These are phyloP conservation scores for Beauveria sp. DNA, from an alignment of 2,329 filamentous ascomycete species.

Conservation along the genomic window DNA sequence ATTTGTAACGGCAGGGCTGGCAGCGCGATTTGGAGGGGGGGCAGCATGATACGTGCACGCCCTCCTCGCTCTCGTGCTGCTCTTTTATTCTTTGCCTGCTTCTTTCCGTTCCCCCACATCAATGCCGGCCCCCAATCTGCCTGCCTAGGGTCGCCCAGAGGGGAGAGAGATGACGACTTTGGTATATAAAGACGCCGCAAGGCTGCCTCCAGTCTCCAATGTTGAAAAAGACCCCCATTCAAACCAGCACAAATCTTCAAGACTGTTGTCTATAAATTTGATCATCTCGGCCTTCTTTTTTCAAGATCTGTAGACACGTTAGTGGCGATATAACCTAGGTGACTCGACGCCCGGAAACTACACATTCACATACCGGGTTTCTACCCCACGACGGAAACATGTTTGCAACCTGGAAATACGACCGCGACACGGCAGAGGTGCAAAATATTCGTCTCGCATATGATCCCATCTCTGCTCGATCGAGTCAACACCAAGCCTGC, in stretches of 20 bases:
- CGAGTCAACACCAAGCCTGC: slow-evolving; percentile 31
- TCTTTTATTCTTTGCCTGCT: neutral
- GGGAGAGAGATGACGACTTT: neutral
- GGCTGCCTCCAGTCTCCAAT: slow-evolving; percentile 1
- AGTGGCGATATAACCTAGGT: neutral
- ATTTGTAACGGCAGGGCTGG: neutral
- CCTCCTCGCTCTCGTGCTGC: neutral
- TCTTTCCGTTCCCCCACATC: slow-evolving; percentile 6
- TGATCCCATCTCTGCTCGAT: slow-evolving; percentile 30
- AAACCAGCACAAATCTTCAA: neutral
- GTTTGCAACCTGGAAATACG: slow-evolving; percentile 33
- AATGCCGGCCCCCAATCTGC: slow-evolving; percentile 5
- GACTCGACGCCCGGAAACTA: neutral
- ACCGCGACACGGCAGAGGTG: slow-evolving; percentile 29
- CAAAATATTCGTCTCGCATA: slow-evolving; percentile 28
- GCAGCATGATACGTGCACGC: neutral
- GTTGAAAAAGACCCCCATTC: neutral
- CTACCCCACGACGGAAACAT: slow-evolving; percentile 15
- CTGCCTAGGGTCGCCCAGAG: slow-evolving; percentile 2
- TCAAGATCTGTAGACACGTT: neutral
- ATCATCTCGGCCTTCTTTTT: neutral
- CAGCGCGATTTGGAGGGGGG: neutral
- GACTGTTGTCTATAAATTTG: neutral
- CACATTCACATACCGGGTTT: neutral
- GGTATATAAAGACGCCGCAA: slow-evolving; percentile 7